Evolutionary conservation across 2,329 filamentous ascomycete species (phyloP), one percentile per base, ranked within the genome.

Genomic region (Xylariaceae sp.): DNA sequence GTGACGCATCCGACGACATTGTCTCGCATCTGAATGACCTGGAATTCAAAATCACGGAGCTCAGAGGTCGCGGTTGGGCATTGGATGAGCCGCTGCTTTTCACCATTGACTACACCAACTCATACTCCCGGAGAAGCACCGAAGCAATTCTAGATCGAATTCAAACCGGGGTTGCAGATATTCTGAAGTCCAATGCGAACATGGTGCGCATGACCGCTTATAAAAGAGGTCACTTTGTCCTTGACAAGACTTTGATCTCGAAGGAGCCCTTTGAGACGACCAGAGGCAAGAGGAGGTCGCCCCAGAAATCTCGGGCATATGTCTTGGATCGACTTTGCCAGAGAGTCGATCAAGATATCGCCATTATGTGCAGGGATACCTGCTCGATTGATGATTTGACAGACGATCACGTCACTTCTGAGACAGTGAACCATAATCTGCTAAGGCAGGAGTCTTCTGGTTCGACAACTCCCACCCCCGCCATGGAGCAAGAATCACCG

Each of bases 151-250:
- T 78, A 19, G 72, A 76, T 41, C 67, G 74, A 29, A 58, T 78
- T 16, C 71, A 76, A 49, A 69, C 71, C 2, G 71, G 74, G 4
- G 65, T 78, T 6, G 63, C 66, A 15, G 68, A 75, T 39, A 65
- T 73, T 4, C 62, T 78, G 18, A 65, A 67, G 37, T 67, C 69
- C 18, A 67, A 72, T 42, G 68, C 72, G 18, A 63, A 68, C 30
- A 64, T 68, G 4, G 62, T 76, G 38, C 71, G 66, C 17, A 60
- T 78, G 53, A 67, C 64, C 3, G 68, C 70, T 6, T 64, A 73
- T 48, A 78, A 78, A 52, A 67, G 74, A 33, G 74, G 74, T 0
- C 74, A 78, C 42, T 65, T 74, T 17, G 64, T 78, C 12, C 45
- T 75, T n/a, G 68, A 74, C 53, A 73, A 73, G 48, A 67, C 66